Percentiles rank a stretch among this genome's conserved stretches.
Conservation (phyloP, 768 basidiomycete genomes). For the Grammothele lineata region DNA sequence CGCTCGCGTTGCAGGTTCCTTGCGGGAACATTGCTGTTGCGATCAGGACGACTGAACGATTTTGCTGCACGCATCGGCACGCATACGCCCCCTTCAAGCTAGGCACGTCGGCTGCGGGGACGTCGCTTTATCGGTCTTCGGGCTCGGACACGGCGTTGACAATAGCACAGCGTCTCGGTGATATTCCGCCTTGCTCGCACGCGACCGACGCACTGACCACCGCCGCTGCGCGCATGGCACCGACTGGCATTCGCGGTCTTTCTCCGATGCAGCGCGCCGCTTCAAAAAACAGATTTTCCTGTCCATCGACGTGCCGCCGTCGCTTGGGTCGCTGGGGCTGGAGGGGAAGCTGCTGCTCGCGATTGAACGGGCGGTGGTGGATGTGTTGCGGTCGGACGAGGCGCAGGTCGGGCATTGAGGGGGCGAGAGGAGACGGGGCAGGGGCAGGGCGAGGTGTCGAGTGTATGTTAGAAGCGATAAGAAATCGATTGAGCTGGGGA, state of each 20-base stretch:
- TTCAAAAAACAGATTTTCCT: constrained; percentile 68
- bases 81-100: background rate
- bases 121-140: constrained; percentile 59
- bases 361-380: constrained; percentile 59
- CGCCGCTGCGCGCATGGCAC: constrained; percentile 9
- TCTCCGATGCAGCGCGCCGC: constrained; percentile 46
- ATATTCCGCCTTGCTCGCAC: constrained; percentile 21
- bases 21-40: constrained; percentile 2
- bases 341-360: constrained; percentile 46
- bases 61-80: constrained; percentile 3
- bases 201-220: constrained; percentile 13
- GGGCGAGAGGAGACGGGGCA: background rate
- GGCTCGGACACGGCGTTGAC: constrained; percentile 59
- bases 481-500: constrained; percentile 4
- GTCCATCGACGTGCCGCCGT: constrained; percentile 54
- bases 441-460: background rate
- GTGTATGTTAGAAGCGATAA: background rate
- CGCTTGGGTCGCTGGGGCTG: constrained; percentile 39
- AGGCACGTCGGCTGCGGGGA: constrained; percentile 42
- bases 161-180: constrained; percentile 82
- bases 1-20: background rate
- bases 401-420: background rate
- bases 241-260: background rate
- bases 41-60: constrained; percentile 10
- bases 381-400: constrained; percentile 31